Base-by-base conservation (phyloP, 2,329 filamentous ascomycete species). In the Fusarium aywerte region DNA sequence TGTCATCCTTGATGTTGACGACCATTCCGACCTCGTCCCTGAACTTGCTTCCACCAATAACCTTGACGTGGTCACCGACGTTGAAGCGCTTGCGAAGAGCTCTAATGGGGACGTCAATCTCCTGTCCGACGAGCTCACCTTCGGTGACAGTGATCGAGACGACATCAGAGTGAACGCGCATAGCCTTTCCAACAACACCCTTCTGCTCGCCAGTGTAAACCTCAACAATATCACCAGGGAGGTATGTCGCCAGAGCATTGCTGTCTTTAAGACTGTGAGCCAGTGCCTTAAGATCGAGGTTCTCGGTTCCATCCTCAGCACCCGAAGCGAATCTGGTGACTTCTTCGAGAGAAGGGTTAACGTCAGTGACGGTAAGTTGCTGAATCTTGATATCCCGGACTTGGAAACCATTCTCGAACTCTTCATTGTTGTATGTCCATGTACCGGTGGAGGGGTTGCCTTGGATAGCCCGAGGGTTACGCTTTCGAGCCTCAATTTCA, bases 11-110 rank as follows among this genome's bases (percentile, higher is more conserved):
- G 69, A 97, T 96, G 77, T 93, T 92, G 68, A 98, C 93, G 50
- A 99, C 94, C 87, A 97, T 97, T 79, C 96, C 96, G 42, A 98
- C 91, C 80, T 99, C 96, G 72, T 97, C 96, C 55, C 92, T 89
- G 78, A 94, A 98, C 72, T 93, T 91, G 81, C 94, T 97, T 36
- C 94, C 95, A 55, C 96, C 95, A 76, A 97, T 97, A 70, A 99
- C 96, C 82, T 98, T 98, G 82, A 99, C 96, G 76, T 99, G 96
- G 74, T 99, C 96, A 83, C 96, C 96, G 65, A 94, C 87, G 68
- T 87, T 89, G 85, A 99, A 99, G 29, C 92, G 88, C 80, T 99
- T 99, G 58, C 96, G 92, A 25, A 99, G 84, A 42, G 92, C 92
- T 79, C 96, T 96, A 65, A 93, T 91, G 2, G 96, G 96, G 12